Conservation (phyloP, 306 rosid genomes). For the Cucurbita moschata region DNA sequence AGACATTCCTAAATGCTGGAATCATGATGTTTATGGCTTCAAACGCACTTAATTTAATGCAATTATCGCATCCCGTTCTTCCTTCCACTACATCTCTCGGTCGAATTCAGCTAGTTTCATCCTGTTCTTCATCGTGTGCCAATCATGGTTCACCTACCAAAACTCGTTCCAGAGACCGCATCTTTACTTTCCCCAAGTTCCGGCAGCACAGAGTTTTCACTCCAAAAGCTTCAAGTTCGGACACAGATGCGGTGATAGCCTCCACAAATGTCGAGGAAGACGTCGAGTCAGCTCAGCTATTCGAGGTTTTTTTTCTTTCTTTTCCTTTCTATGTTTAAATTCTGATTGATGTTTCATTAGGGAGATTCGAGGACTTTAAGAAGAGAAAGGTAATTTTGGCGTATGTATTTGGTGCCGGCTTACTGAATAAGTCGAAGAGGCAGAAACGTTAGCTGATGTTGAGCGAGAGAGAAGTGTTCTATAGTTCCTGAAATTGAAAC, state of each 20-base stretch:
- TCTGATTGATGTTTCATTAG: too few relatives aligned
- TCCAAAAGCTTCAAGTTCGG: slow-evolving; percentile 19
- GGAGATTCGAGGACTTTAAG: not conserved
- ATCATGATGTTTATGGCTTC: slow-evolving; percentile 36
- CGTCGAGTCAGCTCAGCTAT: slow-evolving; percentile 49
- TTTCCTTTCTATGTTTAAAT: not conserved
- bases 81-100: slow-evolving; percentile 24
- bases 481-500: not conserved
- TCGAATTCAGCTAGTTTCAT: slow-evolving; percentile 14
- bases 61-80: slow-evolving; percentile 25
- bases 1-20: slow-evolving; percentile 8
- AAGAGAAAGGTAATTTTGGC: not conserved
- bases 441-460: not conserved
- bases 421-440: not conserved
- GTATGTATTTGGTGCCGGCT: not conserved
- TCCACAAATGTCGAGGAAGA: slow-evolving; percentile 28
- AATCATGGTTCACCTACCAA: slow-evolving; percentile 15
- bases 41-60: slow-evolving; percentile 22
- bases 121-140: slow-evolving; percentile 9
- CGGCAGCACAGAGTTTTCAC: slow-evolving; percentile 22
- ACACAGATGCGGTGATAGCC: slow-evolving; percentile 21
- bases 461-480: not conserved
- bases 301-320: slow-evolving; percentile 34
- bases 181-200: not conserved
- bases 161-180: slow-evolving; percentile 1